Conservation (phyloP, 1,284 basidiomycete genomes). For the Taiwanofungus camphoratus region DNA sequence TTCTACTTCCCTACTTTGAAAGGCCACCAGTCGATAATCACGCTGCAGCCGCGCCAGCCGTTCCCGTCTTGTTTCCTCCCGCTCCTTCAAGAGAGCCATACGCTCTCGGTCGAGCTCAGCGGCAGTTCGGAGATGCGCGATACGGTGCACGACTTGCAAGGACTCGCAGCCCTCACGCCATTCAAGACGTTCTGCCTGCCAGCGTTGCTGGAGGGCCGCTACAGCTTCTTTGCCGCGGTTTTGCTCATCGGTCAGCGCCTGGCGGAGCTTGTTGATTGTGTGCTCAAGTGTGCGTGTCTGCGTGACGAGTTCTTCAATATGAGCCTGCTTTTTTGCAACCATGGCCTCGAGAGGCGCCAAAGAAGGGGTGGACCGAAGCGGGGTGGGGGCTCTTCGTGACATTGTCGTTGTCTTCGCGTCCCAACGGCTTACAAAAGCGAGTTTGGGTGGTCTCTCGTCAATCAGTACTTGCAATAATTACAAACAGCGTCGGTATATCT, state of each 20-base stretch:
- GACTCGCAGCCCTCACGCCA: slow-evolving; percentile 60
- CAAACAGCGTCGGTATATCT: no score
- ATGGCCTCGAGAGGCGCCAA: slow-evolving; percentile 44
- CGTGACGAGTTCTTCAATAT: slow-evolving; percentile 64
- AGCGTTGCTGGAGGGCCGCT: slow-evolving; percentile 39
- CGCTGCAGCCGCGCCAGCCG: slow-evolving; percentile 50
- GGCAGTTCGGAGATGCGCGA: slow-evolving; percentile 52
- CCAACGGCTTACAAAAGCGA: no score
- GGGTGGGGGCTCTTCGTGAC: slow-evolving; percentile 17
- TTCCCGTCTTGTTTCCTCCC: slow-evolving; percentile 46
- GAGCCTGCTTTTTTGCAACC: slow-evolving; percentile 49
- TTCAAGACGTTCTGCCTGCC: slow-evolving; percentile 45
- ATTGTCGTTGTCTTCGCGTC: no score
- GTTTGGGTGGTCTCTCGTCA: no score
- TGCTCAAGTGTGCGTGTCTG: slow-evolving; percentile 58
- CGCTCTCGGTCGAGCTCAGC: slow-evolving; percentile 49
- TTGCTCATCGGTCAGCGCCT: slow-evolving; percentile 32
- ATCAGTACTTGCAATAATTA: no score
- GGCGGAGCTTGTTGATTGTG: slow-evolving; percentile 35
- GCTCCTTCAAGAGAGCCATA: slow-evolving; percentile 41
- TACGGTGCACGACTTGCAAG: slow-evolving; percentile 54
- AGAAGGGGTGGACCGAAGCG: slow-evolving; percentile 21
- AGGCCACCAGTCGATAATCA: slow-evolving; percentile 59
- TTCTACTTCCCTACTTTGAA: slow-evolving; percentile 55
- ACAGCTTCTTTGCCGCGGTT: slow-evolving; percentile 39